Base-by-base conservation (phyloP, 23 red algal genomes). In the Gracilaria domingensis region DNA sequence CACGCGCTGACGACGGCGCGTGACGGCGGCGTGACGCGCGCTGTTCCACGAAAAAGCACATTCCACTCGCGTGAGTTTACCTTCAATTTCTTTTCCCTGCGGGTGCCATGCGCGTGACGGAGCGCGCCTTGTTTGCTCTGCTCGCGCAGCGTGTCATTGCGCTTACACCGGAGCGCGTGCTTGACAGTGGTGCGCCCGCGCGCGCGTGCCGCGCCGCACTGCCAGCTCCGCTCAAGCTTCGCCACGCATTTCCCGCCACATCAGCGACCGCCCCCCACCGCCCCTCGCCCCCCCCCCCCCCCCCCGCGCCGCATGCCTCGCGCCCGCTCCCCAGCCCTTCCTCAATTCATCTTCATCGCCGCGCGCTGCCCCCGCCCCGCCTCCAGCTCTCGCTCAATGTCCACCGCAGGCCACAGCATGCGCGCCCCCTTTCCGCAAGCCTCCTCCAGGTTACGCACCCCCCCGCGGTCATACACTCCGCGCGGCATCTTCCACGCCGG, bases 401-500 rank as follows among this genome's bases (percentile, higher is more conserved):
- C 74, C 5, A 62, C 59, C 35, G 65, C n/a, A 8, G 60, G 60
- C 26, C 20, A 25, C 23, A 71, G 36, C 13, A 12, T 47, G 16
- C 20, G 26, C 33, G 20, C 44, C 14, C 51, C 51, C 4, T 25
- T 1, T 28, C 80, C 80, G 57, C 39, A 64, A 26, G 57, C 80
- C 35, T 39, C 50, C 7, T 34, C 30, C 56, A 84, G 34, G 66
- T 71, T 71, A 16, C 34, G 33, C 56, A 38, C 20, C 21, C 60
- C 61, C 51, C 61, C 82, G 5, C 38, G 60, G 45, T 71, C 82
- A 21, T 71, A 48, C 34, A 26, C 82, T 40, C 44, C 47, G 18
- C 32, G 29, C 13, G 54, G 56, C 56, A 61, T 1, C 26, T 45
- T 66, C 80, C 80, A 84, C 30, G 57, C 57, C 32, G 80, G 80